A percentile compares a stretch with the other conserved stretches of the same genome.
These are phyloP conservation scores for Flueggea neowawraea DNA, from an alignment of 441 rosid species.

Conservation along the genomic window DNA sequence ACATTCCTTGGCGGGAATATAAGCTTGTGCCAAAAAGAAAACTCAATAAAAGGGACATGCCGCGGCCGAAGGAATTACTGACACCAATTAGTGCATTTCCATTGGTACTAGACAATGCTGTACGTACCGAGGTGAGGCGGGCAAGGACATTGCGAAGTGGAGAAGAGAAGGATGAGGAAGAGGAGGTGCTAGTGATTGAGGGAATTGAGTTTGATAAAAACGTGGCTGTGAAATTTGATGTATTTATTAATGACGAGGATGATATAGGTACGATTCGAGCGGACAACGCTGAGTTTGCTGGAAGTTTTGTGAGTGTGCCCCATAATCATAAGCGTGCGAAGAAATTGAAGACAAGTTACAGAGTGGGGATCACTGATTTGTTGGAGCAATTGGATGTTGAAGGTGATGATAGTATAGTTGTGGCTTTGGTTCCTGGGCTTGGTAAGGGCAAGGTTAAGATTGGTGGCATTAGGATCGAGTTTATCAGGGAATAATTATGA, in stretches of 20 bases:
- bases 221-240: constrained; percentile 40
- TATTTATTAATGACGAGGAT: constrained; percentile 49
- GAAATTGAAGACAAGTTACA: constrained; percentile 34
- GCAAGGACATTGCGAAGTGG: constrained; percentile 51
- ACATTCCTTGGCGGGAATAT: constrained; percentile 44
- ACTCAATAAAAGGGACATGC: constrained; percentile 21
- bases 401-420: constrained; percentile 44
- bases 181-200: constrained; percentile 46
- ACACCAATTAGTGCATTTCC: constrained; percentile 32
- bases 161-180: constrained; percentile 53
- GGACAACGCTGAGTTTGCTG: constrained; percentile 48
- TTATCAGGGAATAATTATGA: constrained; percentile 1
- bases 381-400: constrained; percentile 54
- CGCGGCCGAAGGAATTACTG: constrained; percentile 13
- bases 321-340: constrained; percentile 40
- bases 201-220: constrained; percentile 43
- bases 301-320: constrained; percentile 57
- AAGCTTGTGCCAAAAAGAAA: constrained; percentile 25
- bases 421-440: constrained; percentile 50
- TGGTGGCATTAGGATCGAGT: constrained; percentile 44
- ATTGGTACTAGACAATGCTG: constrained; percentile 26
- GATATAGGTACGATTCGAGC: constrained; percentile 19
- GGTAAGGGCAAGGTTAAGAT: constrained; percentile 30
- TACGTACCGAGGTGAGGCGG: constrained; percentile 33
- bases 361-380: constrained; percentile 47